phyloP scores from a whole-genome alignment of 2,329 filamentous ascomycete genomes.

The Phoma herbarum region DNA sequence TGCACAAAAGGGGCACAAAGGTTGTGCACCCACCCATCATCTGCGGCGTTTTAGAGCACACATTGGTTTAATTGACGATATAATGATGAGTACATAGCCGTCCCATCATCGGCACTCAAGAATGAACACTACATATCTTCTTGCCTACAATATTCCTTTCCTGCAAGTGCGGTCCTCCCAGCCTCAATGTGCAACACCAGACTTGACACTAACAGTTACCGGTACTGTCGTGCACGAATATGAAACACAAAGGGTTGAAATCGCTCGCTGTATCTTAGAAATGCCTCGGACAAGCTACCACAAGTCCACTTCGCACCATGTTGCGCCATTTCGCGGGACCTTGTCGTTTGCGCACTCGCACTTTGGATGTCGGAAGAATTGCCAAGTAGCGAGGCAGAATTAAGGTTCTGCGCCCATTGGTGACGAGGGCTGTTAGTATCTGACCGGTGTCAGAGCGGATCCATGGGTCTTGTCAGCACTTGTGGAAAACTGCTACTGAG shows the following conservation, averaged over 20 bases:
- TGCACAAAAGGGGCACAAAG: slow-evolving; percentile 21
- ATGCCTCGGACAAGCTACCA: background rate
- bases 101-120: slow-evolving; percentile 22
- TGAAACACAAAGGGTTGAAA: slow-evolving; percentile 12
- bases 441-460: slow-evolving; percentile 15
- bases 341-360: slow-evolving; percentile 2
- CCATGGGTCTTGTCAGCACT: slow-evolving; percentile 18
- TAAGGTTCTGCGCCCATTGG: slow-evolving; percentile 13
- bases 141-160: background rate
- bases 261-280: background rate
- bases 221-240: slow-evolving; percentile 3
- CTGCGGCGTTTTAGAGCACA: slow-evolving; percentile 22
- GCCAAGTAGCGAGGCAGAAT: slow-evolving; percentile 13
- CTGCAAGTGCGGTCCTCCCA: background rate
- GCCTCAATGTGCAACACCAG: background rate
- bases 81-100: slow-evolving; percentile 27
- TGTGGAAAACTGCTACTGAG: slow-evolving; percentile 8
- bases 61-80: slow-evolving; percentile 22
- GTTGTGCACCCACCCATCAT: slow-evolving; percentile 20
- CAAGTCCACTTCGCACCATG: background rate
- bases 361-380: background rate
- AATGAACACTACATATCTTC: slow-evolving; percentile 21
- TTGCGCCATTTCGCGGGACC: background rate
- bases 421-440: background rate
- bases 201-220: background rate